phyloP scores from a whole-genome alignment of 2,329 filamentous ascomycete species.

The Penicillium sp. region DNA sequence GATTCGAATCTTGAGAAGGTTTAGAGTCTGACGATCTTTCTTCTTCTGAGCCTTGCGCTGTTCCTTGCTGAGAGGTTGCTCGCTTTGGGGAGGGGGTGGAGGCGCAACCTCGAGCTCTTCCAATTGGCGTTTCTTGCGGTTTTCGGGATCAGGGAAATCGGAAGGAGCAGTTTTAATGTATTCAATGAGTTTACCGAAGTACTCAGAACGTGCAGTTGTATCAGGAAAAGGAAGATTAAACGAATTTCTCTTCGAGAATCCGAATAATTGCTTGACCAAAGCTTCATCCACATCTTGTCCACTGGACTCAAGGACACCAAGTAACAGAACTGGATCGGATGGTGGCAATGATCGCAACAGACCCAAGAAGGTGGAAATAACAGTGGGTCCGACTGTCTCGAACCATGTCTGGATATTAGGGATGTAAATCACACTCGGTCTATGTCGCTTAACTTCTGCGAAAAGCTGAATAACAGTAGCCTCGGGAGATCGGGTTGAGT shows the following conservation, averaged over 20 bases:
- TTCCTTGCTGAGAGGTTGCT: conserved; percentile 67
- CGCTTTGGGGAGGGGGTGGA: conserved; percentile 64
- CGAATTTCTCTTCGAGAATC: conserved; percentile 77
- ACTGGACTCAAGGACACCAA: conserved; percentile 78
- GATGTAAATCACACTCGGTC: conserved; percentile 93
- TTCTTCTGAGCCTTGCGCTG: conserved; percentile 79
- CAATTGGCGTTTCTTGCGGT: conserved; percentile 82
- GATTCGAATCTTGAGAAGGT: conserved; percentile 81
- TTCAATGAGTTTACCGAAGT: conserved; percentile 72
- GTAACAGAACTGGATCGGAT: conserved; percentile 82
- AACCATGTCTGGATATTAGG: conserved; percentile 91
- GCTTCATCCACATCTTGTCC: conserved; percentile 61
- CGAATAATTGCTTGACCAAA: conserved; percentile 77
- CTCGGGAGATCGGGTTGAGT: conserved; percentile 77
- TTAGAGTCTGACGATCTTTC: conserved; percentile 79
- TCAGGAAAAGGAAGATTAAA: conserved; percentile 69
- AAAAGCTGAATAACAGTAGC: conserved; percentile 89
- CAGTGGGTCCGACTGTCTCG: conserved; percentile 61
- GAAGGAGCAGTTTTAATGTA: conserved; percentile 77
- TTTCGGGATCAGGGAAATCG: conserved; percentile 83
- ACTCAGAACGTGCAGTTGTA: conserved; percentile 66
- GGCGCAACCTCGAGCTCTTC: conserved; percentile 76
- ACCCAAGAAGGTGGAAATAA: conserved; percentile 77
- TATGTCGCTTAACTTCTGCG: conserved; percentile 87
- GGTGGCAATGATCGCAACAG: conserved; percentile 81